These are phyloP conservation scores for Helotiales sp. DNA, from an alignment of 2,329 filamentous ascomycete species.

Conservation along the genomic window DNA sequence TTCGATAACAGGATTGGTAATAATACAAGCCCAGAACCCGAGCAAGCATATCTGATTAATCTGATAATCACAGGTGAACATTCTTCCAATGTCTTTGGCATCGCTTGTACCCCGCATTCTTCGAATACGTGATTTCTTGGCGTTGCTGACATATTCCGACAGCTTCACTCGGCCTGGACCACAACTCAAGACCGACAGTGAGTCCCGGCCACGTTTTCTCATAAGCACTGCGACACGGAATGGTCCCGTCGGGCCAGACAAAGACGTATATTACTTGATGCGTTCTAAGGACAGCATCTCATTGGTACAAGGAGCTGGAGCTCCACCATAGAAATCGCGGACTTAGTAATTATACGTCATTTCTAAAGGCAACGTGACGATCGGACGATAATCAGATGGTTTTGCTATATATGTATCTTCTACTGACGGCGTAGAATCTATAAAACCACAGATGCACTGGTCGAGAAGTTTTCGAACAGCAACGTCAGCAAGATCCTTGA, in stretches of 20 bases:
- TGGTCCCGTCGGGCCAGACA: background rate
- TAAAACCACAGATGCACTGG: slow-evolving; percentile 10
- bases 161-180: background rate
- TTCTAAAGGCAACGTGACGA: background rate
- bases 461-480: background rate
- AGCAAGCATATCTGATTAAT: background rate
- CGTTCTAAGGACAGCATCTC: background rate
- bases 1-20: background rate
- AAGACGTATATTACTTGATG: background rate
- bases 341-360: slow-evolving; percentile 1
- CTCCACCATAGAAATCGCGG: background rate
- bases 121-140: background rate
- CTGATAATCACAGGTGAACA: background rate
- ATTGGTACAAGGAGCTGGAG: background rate
- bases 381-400: background rate
- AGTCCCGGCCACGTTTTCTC: background rate
- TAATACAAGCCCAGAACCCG: background rate
- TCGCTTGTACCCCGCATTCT: slow-evolving; percentile 7
- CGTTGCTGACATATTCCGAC: background rate
- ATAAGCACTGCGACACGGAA: background rate
- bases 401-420: background rate
- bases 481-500: background rate
- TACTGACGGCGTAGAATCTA: background rate
- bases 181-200: background rate
- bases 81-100: background rate